Evolutionary conservation across 805 yeast genomes (phyloP).

Genomic region (Metschnikowia gruessii): DNA sequence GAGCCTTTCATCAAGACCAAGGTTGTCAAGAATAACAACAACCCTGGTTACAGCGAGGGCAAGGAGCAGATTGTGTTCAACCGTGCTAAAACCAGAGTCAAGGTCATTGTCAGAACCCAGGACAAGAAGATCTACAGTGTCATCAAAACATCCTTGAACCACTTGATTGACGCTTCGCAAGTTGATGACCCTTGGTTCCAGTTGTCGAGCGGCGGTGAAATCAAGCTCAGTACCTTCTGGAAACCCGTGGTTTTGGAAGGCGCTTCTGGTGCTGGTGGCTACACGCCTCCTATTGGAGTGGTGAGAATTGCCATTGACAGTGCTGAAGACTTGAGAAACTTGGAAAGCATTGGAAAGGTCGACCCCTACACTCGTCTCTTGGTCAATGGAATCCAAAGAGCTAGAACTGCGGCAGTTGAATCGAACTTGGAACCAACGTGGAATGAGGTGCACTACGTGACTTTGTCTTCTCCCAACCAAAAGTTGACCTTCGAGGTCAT

Average conservation of each 20-base stretch:
- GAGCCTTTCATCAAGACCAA: conserved; percentile 56
- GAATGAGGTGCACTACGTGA: conserved; percentile 78
- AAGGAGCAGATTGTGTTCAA: conserved; percentile 69
- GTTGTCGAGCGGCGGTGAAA: conserved; percentile 70
- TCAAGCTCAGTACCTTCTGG: conserved; percentile 71
- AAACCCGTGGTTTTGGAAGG: conserved; percentile 75
- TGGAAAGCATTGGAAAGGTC: conserved; percentile 85
- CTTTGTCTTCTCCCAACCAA: conserved; percentile 81
- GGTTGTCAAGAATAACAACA: conserved; percentile 55
- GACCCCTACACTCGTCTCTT: conserved; percentile 88
- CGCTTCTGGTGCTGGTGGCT: conserved; percentile 71
- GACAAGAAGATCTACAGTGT: conserved; percentile 58
- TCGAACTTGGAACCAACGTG: conserved; percentile 77
- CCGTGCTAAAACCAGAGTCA: conserved; percentile 66
- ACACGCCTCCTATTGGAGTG: conserved; percentile 93
- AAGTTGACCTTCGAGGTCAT: conserved; percentile 80
- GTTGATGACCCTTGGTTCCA: conserved; percentile 79
- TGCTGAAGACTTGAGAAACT: conserved; percentile 74
- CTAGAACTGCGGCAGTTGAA: conserved; percentile 68
- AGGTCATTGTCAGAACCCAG: conserved; percentile 61
- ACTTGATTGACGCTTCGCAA: conserved; percentile 72
- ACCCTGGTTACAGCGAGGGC: conserved; percentile 63
- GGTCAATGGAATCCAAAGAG: conserved; percentile 71
- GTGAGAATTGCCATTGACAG: conserved; percentile 67
- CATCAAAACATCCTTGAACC: conserved; percentile 53